Evolutionary conservation across 352 stramenopile genomes (phyloP).

Genomic region (Bremia lactucae): DNA sequence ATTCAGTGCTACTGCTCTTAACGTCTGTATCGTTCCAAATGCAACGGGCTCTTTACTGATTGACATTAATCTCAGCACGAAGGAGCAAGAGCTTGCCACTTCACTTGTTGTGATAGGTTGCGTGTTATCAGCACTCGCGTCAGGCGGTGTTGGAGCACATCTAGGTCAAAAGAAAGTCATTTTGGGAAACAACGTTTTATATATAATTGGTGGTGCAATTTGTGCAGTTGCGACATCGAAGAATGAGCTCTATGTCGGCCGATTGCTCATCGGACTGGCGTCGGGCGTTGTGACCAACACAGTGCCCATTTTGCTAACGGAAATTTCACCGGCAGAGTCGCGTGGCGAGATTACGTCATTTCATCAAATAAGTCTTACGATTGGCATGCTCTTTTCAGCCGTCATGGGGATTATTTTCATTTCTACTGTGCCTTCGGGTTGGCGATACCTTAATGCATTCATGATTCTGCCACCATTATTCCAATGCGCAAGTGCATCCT

Average conservation of each 20-base stretch:
- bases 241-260: conserved; percentile 41
- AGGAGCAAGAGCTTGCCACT: conserved; percentile 64
- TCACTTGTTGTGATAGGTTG: conserved; percentile 67
- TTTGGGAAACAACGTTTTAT: conserved; percentile 64
- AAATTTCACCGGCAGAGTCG: conserved; percentile 55
- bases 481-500: conserved; percentile 41
- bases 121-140: conserved; percentile 47
- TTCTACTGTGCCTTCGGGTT: conserved; percentile 68
- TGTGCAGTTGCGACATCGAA: conserved; percentile 58
- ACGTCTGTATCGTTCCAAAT: conserved; percentile 70
- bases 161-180: conserved; percentile 60
- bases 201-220: conserved; percentile 38
- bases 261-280: conserved; percentile 51
- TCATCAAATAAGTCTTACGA: conserved; percentile 81
- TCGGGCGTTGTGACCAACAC: conserved; percentile 77
- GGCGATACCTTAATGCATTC: conserved; percentile 72
- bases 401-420: conserved; percentile 74
- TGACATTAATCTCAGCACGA: conserved; percentile 61
- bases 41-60: conserved; percentile 56
- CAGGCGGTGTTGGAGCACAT: conserved; percentile 36
- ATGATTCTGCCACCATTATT: conserved; percentile 53
- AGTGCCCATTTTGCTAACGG: conserved; percentile 71
- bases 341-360: conserved; percentile 77
- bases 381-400: conserved; percentile 74
- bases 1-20: conserved; percentile 55